Percentiles rank a stretch among this genome's conserved stretches.
phyloP scores from a whole-genome alignment of 495 filamentous ascomycete genomes.

The Penicillium daleae region DNA sequence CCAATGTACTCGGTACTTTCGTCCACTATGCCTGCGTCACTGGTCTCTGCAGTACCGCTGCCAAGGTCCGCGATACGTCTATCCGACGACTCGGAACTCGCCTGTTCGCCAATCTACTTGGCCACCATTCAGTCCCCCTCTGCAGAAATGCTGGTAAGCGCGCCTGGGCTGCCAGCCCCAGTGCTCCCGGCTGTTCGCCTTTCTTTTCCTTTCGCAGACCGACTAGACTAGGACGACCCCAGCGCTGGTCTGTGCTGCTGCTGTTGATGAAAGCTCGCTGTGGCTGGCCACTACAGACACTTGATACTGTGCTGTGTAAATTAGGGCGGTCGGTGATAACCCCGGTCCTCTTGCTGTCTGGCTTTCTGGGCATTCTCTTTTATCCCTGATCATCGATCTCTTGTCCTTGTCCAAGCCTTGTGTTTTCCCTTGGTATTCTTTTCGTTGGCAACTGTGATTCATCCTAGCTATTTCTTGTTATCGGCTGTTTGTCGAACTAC shows the following conservation, averaged over 20 bases:
- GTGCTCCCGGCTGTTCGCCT: background rate
- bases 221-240: background rate
- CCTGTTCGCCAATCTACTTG: background rate
- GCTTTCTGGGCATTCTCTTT: constrained; percentile 8
- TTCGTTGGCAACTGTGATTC: background rate
- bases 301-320: background rate
- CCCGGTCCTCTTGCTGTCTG: background rate
- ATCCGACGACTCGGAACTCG: background rate
- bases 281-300: background rate
- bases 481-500: background rate
- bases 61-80: background rate
- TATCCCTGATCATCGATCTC: background rate
- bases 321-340: constrained; percentile 2
- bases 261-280: background rate
- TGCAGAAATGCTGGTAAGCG: background rate
- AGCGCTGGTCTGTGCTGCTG: constrained; percentile 4
- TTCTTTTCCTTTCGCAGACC: background rate
- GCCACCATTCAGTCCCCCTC: background rate
- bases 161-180: background rate
- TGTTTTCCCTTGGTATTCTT: background rate
- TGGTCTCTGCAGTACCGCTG: background rate
- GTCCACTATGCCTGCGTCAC: background rate
- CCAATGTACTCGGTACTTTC: constrained; percentile 1
- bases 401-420: constrained; percentile 1
- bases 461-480: background rate